Conservation (phyloP, 2,329 filamentous ascomycete species). For the Aulographum hederae region DNA sequence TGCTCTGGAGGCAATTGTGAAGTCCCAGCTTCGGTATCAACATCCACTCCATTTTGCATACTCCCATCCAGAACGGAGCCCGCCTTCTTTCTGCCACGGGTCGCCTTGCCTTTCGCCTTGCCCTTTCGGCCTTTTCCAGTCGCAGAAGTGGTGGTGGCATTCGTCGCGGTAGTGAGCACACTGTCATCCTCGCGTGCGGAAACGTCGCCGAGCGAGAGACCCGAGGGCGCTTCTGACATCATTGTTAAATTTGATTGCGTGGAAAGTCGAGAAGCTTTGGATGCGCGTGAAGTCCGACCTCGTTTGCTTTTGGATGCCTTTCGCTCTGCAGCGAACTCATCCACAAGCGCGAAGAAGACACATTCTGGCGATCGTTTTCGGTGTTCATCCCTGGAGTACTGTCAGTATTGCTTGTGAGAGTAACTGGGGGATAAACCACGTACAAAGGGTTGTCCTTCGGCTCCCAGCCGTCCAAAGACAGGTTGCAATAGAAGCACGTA, state of each 20-base stretch:
- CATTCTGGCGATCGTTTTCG: conserved; percentile 61
- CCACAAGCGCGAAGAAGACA: conserved; percentile 59
- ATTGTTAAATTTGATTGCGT: conserved; percentile 28
- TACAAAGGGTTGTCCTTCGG: conserved; percentile 74
- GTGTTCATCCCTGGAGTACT: conserved; percentile 84
- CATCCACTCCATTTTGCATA: background rate
- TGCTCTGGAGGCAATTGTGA: conserved; percentile 1
- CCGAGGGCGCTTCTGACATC: conserved; percentile 22
- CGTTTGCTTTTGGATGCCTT: conserved; percentile 14
- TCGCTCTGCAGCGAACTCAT: conserved; percentile 28
- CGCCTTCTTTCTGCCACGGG: background rate
- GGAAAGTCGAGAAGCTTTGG: conserved; percentile 51
- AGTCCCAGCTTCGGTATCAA: background rate
- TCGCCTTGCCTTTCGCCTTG: conserved; percentile 22
- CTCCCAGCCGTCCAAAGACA: conserved; percentile 91
- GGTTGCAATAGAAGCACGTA: conserved; percentile 76
- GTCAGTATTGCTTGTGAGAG: conserved; percentile 25
- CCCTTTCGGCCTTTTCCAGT: conserved; percentile 14
- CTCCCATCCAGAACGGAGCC: background rate
- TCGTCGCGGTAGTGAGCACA: conserved; percentile 27
- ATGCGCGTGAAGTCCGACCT: conserved; percentile 21
- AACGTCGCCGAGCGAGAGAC: conserved; percentile 23
- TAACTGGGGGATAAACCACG: conserved; percentile 14
- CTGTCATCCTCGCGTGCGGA: conserved; percentile 33
- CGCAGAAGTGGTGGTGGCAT: conserved; percentile 19